These are phyloP conservation scores for Pseudopithomyces chartarum DNA, from an alignment of 2,329 filamentous ascomycete genomes.

Conservation along the genomic window DNA sequence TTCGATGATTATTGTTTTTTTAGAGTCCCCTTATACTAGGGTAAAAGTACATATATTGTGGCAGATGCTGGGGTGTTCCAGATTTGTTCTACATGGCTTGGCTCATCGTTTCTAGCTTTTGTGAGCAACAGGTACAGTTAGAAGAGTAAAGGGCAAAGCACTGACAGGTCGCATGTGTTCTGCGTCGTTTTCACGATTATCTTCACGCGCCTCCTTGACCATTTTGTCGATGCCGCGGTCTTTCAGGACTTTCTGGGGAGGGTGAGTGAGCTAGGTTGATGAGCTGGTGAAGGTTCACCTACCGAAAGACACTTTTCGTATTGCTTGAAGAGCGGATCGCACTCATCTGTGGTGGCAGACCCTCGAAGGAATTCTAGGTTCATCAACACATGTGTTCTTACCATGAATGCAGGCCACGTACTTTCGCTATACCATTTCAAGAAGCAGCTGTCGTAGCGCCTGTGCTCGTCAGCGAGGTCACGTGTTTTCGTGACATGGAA, in stretches of 20 bases:
- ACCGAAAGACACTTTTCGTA: slow-evolving; percentile 89
- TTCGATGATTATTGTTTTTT: too few species aligned
- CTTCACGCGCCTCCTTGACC: slow-evolving; percentile 86
- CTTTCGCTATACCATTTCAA: slow-evolving; percentile 99
- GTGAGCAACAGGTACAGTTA: neutral
- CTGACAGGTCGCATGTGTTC: slow-evolving; percentile 60
- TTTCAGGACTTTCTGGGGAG: slow-evolving; percentile 76
- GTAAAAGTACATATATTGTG: too few species aligned
- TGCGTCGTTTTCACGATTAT: slow-evolving; percentile 85
- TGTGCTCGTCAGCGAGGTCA: slow-evolving; percentile 43
- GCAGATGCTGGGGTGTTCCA: too few species aligned
- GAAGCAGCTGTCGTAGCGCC: slow-evolving; percentile 95
- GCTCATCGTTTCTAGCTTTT: too few species aligned
- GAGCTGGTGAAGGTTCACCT: slow-evolving; percentile 33
- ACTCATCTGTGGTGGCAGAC: slow-evolving; percentile 82
- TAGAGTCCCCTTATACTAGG: too few species aligned
- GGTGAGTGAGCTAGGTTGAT: slow-evolving; percentile 16
- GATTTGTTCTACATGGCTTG: too few species aligned
- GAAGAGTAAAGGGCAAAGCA: neutral
- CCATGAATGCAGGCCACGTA: slow-evolving; percentile 52
- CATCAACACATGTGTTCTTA: neutral
- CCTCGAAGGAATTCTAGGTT: slow-evolving; percentile 80
- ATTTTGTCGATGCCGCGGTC: slow-evolving; percentile 90
- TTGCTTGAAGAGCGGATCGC: slow-evolving; percentile 80
- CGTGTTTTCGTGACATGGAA: neutral